Evolutionary conservation across 768 basidiomycete genomes (phyloP).

Genomic region (Lentinula detonsa): DNA sequence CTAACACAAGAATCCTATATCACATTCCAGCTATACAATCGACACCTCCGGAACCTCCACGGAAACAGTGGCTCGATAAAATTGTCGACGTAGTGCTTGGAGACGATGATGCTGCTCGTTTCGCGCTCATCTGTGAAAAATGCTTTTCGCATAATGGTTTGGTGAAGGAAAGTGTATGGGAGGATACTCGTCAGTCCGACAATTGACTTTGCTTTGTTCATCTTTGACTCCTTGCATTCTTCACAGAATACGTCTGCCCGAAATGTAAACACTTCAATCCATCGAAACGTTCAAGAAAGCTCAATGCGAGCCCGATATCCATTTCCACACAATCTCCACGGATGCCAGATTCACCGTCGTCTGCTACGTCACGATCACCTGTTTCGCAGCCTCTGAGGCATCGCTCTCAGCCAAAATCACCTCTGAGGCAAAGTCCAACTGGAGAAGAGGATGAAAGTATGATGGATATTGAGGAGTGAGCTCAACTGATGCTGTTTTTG

Average conservation of each 20-base stretch:
- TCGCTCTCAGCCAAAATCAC: background rate
- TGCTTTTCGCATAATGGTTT: conserved; percentile 89
- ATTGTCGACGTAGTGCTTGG: conserved; percentile 83
- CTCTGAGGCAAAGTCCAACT: background rate
- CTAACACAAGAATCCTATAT: background rate
- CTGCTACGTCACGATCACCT: background rate
- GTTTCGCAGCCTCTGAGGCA: background rate
- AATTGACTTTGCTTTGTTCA: background rate
- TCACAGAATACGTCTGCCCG: conserved; percentile 75
- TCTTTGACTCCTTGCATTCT: background rate
- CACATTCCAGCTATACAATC: conserved; percentile 4
- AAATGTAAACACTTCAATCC: conserved; percentile 84
- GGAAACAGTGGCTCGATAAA: conserved; percentile 83
- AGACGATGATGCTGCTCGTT: conserved; percentile 65
- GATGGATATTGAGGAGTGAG: conserved; percentile 5
- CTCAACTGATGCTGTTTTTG: background rate
- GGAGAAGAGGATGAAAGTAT: background rate
- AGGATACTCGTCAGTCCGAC: conserved; percentile 68
- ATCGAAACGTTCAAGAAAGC: conserved; percentile 29
- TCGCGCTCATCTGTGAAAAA: conserved; percentile 83
- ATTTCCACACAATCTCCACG: background rate
- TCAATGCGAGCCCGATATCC: background rate
- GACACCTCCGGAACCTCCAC: conserved; percentile 38
- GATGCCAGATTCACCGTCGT: background rate
- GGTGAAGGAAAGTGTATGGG: conserved; percentile 76